These are phyloP conservation scores for Podospora pseudopauciseta DNA, from an alignment of 495 filamentous ascomycete genomes.

Conservation along the genomic window DNA sequence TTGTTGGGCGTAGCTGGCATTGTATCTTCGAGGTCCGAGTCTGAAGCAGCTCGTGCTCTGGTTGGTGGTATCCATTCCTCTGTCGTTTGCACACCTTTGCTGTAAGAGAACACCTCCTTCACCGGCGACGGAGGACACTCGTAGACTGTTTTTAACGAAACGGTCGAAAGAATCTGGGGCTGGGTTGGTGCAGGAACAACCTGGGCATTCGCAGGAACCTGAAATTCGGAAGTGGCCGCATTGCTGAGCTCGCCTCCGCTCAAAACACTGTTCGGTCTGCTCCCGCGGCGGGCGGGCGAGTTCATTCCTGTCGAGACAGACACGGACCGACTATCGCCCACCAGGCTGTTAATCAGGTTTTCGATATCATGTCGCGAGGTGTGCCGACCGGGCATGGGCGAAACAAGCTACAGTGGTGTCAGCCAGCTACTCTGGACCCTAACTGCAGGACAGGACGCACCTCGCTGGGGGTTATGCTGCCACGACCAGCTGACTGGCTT, in stretches of 20 bases:
- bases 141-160: conserved; percentile 65
- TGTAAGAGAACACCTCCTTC: conserved; percentile 85
- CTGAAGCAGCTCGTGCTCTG: conserved; percentile 48
- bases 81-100: conserved; percentile 87
- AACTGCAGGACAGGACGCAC: conserved; percentile 35
- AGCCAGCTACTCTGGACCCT: conserved; percentile 20
- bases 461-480: conserved; percentile 53
- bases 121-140: conserved; percentile 70
- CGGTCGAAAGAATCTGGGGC: conserved; percentile 54
- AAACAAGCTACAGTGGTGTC: conserved; percentile 50
- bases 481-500: conserved; percentile 64
- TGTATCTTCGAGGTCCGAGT: conserved; percentile 55
- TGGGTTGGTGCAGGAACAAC: conserved; percentile 28
- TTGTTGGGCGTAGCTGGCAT: conserved; percentile 52
- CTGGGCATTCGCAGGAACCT: conserved; percentile 38
- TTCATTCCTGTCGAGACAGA: conserved; percentile 64
- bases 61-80: conserved; percentile 59
- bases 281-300: conserved; percentile 63
- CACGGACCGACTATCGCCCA: conserved; percentile 71
- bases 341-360: conserved; percentile 69
- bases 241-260: conserved; percentile 71
- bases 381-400: conserved; percentile 64
- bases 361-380: conserved; percentile 80
- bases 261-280: conserved; percentile 79
- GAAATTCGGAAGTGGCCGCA: conserved; percentile 57